Percentiles rank a stretch among this genome's conserved stretches.
These are phyloP conservation scores for Calycina herbarum DNA, from an alignment of 2,329 filamentous ascomycete species.

Conservation along the genomic window DNA sequence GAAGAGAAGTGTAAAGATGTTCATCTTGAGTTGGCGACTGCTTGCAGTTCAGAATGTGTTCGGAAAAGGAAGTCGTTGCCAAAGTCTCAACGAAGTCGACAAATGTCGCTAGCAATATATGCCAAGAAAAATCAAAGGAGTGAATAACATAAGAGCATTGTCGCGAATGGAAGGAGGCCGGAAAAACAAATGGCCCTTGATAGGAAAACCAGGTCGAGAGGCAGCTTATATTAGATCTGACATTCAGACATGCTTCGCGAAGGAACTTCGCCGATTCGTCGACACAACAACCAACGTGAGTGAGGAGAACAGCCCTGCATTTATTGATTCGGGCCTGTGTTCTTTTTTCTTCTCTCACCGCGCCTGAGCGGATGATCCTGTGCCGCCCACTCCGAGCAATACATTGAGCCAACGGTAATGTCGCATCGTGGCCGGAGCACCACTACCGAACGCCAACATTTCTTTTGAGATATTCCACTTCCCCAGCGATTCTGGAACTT, in stretches of 20 bases:
- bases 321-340: constrained; percentile 7
- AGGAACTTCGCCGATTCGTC: constrained; percentile 15
- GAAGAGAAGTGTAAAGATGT: constrained; percentile 8
- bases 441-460: constrained; percentile 4
- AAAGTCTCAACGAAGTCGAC: not conserved
- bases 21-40: constrained; percentile 25
- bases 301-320: not conserved
- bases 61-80: not conserved
- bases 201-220: not conserved
- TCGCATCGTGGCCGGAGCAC: constrained; percentile 3
- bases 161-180: not conserved
- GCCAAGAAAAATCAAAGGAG: not conserved
- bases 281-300: not conserved
- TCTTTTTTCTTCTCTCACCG: constrained; percentile 4
- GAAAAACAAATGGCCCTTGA: constrained; percentile 7
- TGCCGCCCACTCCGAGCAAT: constrained; percentile 11
- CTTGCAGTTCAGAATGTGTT: not conserved
- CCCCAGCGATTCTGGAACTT: not conserved
- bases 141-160: constrained; percentile 7
- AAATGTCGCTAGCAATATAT: not conserved
- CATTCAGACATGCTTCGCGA: constrained; percentile 3
- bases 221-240: not conserved
- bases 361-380: constrained; percentile 8
- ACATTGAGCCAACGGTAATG: not conserved
- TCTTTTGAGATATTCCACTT: not conserved